A percentile compares a stretch with the other conserved stretches of the same genome.
phyloP scores from a whole-genome alignment of 2,329 filamentous ascomycete genomes.

The Ceratocystis harringtonii region DNA sequence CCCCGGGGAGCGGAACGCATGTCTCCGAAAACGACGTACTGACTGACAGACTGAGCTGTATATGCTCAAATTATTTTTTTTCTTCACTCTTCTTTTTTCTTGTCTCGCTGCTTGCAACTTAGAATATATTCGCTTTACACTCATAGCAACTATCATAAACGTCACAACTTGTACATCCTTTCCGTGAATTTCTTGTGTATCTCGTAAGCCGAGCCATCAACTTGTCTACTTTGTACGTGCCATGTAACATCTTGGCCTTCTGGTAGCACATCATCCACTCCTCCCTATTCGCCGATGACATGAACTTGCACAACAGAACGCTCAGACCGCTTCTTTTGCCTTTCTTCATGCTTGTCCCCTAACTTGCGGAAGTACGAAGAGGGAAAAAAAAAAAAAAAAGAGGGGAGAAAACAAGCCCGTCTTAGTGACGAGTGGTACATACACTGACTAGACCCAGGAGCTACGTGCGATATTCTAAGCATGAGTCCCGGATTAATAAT shows the following conservation, averaged over 20 bases:
- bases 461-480: no score
- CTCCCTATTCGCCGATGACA: neutral
- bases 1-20: constrained; percentile 5
- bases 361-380: no score
- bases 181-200: no score
- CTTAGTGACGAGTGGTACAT: no score
- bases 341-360: neutral
- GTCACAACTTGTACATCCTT: neutral
- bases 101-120: neutral
- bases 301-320: neutral
- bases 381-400: neutral
- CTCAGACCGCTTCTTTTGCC: constrained; percentile 7
- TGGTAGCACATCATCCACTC: neutral
- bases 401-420: neutral
- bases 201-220: no score
- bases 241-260: neutral
- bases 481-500: no score
- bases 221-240: neutral
- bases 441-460: no score
- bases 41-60: neutral
- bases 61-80: neutral
- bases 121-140: neutral
- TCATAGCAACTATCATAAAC: neutral
- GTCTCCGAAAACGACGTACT: constrained; percentile 1
- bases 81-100: neutral